Base-by-base conservation (phyloP, 2,329 filamentous ascomycete species). In the Apiospora rasikravindrae region DNA sequence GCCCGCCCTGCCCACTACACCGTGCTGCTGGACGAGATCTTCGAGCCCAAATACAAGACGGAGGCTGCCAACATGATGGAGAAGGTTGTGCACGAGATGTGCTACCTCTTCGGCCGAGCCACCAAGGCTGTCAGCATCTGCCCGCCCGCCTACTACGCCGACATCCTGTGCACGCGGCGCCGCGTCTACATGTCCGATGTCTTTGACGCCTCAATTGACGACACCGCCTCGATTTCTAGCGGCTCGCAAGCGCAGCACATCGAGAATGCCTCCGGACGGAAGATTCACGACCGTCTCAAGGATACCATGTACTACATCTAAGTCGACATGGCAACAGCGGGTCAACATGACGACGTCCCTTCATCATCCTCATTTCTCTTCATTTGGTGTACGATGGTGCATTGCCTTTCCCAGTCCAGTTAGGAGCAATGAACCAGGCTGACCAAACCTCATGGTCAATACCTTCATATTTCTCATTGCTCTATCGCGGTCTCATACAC, bases 121-220 rank as follows among this genome's bases (percentile, higher is more conserved):
- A 96, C 94, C n/a, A 95, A 94, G 81, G 92, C 94, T 0, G 94
- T 98, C 67, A 94, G 92, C 77, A 90, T 97, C 76, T 96, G 93
- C 76, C 94, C 95, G 0, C 94, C 95, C 0, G 95, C 94, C 0
- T 97, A 98, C 84, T 98, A 97, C 78, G 95, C 95, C 0, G 95
- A 98, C 80, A 86, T 97, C 40, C 89, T 96, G 2, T 96, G 94
- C 79, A 93, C 94, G 74, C 88, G 95, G 3, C 92, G 93, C 0
- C 86, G 95, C 0, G 87, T 88, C 19, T 96, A 97, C 79, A 86
- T 96, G 1, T 88, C 89, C 33, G 86, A 89, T 37, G 84, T 89
- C 24, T 91, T 93, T 75, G 89, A 91, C 51, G 75, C 75, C 2
- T 81, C 80, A 8, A n/a, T n/a, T 10, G 57, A 64, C 11, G 83